Evolutionary conservation across 306 rosid genomes (phyloP), one percentile per base, ranked within the genome.

Genomic region (Glycine soja): DNA sequence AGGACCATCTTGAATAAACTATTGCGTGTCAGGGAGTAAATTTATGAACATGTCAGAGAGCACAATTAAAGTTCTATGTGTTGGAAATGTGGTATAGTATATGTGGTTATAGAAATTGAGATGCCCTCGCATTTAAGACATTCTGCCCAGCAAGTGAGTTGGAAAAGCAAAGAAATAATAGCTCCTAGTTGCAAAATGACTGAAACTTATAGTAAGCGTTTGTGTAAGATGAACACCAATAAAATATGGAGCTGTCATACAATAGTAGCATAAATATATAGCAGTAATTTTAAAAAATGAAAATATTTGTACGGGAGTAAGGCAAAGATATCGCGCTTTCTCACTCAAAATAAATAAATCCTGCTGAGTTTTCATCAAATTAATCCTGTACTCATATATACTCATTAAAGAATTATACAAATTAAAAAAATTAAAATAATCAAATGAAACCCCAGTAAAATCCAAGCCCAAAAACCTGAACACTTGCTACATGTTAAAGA

Each of bases 101-200:
- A 67, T 61, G 58, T 38, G 64, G 70, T 57, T 86, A 67, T 70
- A 54, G 52, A 76, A 68, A 72, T 80, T 81, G 84, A 76, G 80
- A 72, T 79, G 67, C 24, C 70, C 67, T 69, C 14, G 76, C 82
- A 87, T 83, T 85, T 59, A 87, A 83, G 88, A 70, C 83, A 77
- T 75, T 59, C 66, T 64, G 74, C 46, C 46, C 32, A 5, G 7
- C 62, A 57, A 53, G 10, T 18, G 57, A 70, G 50, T 79, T 84
- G 74, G 72, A 68, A 79, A 79, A 68, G 79, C 18, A 75, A 75
- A 76, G 5, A 84, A 84, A 51, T 75, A 74, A 74, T 83, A 50
- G 19, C 70, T 32, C 43, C 80, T 75, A 8, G 14, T 51, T 78
- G 42, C 18, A n/a, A 59, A 66, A 72, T 36, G 40, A 58, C 70